Conservation (phyloP, 179 eudicot genomes). For the Silene vulgaris region DNA sequence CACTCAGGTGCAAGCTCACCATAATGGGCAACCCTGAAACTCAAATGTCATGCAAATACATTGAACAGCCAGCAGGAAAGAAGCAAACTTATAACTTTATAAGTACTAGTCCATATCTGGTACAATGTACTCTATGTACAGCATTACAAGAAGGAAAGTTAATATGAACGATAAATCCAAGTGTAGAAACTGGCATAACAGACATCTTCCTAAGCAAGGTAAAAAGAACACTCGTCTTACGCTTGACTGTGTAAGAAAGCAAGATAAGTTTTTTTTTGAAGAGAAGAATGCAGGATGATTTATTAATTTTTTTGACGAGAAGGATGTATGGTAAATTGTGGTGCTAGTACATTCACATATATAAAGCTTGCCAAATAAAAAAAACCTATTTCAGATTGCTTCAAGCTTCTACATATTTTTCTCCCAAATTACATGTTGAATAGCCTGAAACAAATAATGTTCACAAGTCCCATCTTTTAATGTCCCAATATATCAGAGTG, state of each 20-base stretch:
- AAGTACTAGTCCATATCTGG: not conserved
- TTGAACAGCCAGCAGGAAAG: not conserved
- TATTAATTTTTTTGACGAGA: too few species aligned
- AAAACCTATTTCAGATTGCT: not conserved
- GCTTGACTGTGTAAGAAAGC: too few species aligned
- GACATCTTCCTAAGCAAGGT: too few species aligned
- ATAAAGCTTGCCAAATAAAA: not conserved
- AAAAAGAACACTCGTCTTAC: too few species aligned
- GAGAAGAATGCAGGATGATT: too few species aligned
- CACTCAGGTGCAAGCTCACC: conserved; percentile 95
- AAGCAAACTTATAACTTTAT: not conserved
- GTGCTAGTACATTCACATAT: not conserved
- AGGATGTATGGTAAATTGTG: too few species aligned
- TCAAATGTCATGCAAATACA: not conserved
- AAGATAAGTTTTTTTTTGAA: too few species aligned
- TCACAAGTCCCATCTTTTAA: not conserved
- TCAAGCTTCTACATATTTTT: not conserved
- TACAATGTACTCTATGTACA: not conserved
- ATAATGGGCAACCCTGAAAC: conserved; percentile 57
- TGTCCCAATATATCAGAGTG: not conserved
- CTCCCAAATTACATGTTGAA: not conserved
- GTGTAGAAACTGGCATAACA: too few species aligned
- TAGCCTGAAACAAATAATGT: not conserved
- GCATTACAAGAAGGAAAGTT: not conserved
- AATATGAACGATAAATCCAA: not conserved